Evolutionary conservation across 805 yeast species (phyloP).

Genomic region (Wickerhamiella hasegawae): DNA sequence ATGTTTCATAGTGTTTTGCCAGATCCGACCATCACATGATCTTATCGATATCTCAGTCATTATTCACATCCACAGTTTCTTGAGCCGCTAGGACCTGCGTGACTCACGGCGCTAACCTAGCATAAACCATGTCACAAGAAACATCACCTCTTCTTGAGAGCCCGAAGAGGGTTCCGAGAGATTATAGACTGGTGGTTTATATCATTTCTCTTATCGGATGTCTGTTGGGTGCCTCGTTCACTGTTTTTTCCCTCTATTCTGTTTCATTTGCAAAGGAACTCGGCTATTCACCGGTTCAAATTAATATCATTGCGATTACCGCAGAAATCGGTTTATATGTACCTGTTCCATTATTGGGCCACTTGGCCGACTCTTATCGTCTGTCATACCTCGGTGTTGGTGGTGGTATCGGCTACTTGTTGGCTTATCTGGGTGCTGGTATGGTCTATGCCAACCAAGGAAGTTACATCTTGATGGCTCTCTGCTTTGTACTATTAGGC

Average conservation of each 20-base stretch:
- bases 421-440: constrained; percentile 46
- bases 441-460: constrained; percentile 18
- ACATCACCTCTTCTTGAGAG: neutral
- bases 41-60: too few species aligned
- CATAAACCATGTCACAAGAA: too few species aligned
- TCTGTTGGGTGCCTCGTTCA: constrained; percentile 65
- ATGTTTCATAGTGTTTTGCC: too few species aligned
- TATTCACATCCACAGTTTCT: too few species aligned
- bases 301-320: constrained; percentile 58
- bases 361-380: constrained; percentile 72
- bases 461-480: constrained; percentile 14
- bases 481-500: constrained; percentile 23
- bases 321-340: constrained; percentile 72
- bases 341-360: constrained; percentile 68
- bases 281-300: constrained; percentile 46
- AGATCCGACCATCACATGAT: too few species aligned
- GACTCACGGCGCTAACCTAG: too few species aligned
- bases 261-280: constrained; percentile 44
- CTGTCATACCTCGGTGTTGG: constrained; percentile 54
- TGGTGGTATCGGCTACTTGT: constrained; percentile 44
- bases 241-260: constrained; percentile 68
- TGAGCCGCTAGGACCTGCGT: too few species aligned
- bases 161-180: neutral
- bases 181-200: neutral
- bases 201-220: constrained; percentile 20